A percentile compares a stretch with the other conserved stretches of the same genome.
Evolutionary conservation across 2,329 filamentous ascomycete genomes (phyloP).

Genomic region (Aspergillus carbonarius): DNA sequence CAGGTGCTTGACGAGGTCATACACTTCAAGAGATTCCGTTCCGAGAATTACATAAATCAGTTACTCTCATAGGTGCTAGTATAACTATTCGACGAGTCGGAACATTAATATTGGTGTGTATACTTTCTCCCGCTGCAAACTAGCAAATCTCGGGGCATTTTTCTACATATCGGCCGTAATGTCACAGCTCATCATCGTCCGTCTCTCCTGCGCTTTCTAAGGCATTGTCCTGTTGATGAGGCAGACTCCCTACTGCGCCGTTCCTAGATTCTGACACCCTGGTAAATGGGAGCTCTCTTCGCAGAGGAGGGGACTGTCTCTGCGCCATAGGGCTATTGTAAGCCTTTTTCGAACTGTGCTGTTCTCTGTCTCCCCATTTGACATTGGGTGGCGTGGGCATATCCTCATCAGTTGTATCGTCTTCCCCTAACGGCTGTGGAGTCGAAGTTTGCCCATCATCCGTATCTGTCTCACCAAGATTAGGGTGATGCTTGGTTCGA

Average conservation of each 20-base stretch:
- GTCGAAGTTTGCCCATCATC: conserved; percentile 30
- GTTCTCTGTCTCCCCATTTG: conserved; percentile 1
- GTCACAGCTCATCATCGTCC: conserved; percentile 45
- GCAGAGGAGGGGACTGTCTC: conserved; percentile 36
- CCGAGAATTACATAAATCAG: background rate
- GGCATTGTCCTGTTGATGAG: conserved; percentile 12
- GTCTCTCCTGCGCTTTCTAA: conserved; percentile 36
- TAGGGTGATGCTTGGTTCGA: conserved; percentile 11
- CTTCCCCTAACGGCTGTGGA: conserved; percentile 35
- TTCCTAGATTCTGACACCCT: conserved; percentile 19
- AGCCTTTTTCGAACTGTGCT: background rate
- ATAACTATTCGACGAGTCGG: background rate
- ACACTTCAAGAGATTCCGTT: background rate
- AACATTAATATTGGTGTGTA: background rate
- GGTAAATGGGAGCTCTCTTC: conserved; percentile 44
- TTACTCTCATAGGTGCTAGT: background rate
- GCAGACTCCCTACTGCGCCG: background rate
- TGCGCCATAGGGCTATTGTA: conserved; percentile 11
- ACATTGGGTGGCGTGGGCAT: background rate
- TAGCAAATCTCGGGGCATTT: no score
- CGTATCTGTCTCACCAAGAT: conserved; percentile 19
- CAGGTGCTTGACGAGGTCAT: conserved; percentile 11
- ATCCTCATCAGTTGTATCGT: conserved; percentile 34
- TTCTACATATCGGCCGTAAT: background rate
- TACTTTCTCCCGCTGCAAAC: background rate